Evolutionary conservation across 257 asterid genomes (phyloP), one percentile per base, ranked within the genome.

Genomic region (Misopates orontium): DNA sequence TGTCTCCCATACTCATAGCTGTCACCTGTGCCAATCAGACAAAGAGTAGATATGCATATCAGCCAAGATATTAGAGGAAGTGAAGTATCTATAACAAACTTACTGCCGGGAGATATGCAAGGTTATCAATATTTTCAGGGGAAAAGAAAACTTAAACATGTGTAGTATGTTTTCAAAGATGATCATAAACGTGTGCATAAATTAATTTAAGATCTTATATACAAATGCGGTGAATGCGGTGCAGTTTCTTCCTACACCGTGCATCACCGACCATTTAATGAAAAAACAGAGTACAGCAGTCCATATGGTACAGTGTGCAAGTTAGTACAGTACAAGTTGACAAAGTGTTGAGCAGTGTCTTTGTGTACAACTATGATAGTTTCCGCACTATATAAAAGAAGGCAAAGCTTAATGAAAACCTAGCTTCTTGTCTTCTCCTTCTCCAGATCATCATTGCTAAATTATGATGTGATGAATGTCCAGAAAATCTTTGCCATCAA

Each of bases 1-100:
- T 82, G 82, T 93, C 89, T 60, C 99, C 99, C 96, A 93, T 90
- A 79, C 96, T 87, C 90, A 93, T 55, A 73, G 83, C 70, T 58
- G 89, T 80, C 62, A 18, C 91, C 98, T 93, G 82, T 47, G 68
- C 28, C 51, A 72, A 60, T 55, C 19, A 77, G 67, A 70, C 45
- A 53, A 76, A 78, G 22, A 77, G 49, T 59, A 50, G 42, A 54
- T 39, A 67, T 12, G 42, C 48, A 47, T 52, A 42, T 45, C 54
- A 66, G 48, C 40, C 49, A 40, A 28, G 24, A 32, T 49, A 51
- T 15, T 51, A 23, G 14, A 14, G 60, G 63, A 70, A 56, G 60
- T 22, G 42, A 51, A 42, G 60, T 42, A 40, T 12, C 42, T 63
- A 24, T 57, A 9, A 55, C 39, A 24, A 18, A 68, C 41, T 25